Evolutionary conservation across 2,329 filamentous ascomycete genomes (phyloP).

Genomic region (Boeremia lycopersici): DNA sequence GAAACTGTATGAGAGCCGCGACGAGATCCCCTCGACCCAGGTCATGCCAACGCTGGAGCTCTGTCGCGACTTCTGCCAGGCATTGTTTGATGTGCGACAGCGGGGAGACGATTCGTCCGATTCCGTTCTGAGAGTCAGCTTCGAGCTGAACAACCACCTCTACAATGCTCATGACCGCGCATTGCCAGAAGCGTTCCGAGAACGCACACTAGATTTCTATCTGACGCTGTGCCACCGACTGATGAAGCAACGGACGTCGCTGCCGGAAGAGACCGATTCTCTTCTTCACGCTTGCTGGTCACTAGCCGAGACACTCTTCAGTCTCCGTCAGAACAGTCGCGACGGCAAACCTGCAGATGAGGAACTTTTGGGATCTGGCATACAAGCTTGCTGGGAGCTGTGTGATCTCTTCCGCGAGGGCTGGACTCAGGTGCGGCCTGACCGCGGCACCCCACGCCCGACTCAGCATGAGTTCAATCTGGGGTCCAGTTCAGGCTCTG

Average conservation of each 20-base stretch:
- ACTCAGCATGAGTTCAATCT: conserved; percentile 72
- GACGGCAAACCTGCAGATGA: conserved; percentile 77
- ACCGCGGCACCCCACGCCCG: conserved; percentile 82
- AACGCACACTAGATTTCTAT: conserved; percentile 92
- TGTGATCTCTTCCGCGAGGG: conserved; percentile 92
- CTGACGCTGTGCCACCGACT: conserved; percentile 90
- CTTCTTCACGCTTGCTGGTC: conserved; percentile 87
- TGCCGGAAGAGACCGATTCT: conserved; percentile 82
- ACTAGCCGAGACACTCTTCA: conserved; percentile 91
- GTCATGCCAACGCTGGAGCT: conserved; percentile 80
- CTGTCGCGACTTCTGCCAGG: conserved; percentile 90
- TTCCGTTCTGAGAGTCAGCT: conserved; percentile 87
- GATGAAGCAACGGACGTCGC: conserved; percentile 88
- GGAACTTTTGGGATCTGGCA: conserved; percentile 82
- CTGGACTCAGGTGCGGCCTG: conserved; percentile 86
- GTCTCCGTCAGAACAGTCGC: conserved; percentile 78
- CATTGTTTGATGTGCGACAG: conserved; percentile 83
- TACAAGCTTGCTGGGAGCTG: conserved; percentile 93
- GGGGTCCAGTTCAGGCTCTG: conserved; percentile 44
- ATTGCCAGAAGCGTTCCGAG: conserved; percentile 83
- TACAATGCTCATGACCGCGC: conserved; percentile 89
- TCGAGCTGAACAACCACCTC: conserved; percentile 93
- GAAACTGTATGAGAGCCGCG: conserved; percentile 80
- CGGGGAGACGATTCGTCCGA: conserved; percentile 80
- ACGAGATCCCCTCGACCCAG: conserved; percentile 71